Evolutionary conservation across 129 eudicot genomes (phyloP).

Genomic region (Flaveria robusta): DNA sequence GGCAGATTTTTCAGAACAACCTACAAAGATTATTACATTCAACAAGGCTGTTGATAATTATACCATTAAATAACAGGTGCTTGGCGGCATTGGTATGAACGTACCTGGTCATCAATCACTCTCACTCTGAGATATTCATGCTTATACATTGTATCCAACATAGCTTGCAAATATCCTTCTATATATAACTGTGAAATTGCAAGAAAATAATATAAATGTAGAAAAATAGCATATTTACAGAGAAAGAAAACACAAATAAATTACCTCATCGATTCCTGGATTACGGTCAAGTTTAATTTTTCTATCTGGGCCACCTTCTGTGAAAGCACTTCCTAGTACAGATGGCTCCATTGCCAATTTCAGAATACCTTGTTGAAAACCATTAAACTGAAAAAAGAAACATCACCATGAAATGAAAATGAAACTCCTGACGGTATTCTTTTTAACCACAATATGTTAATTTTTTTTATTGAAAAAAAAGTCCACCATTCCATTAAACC

Average conservation of each 20-base stretch:
- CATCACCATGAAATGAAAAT: slow-evolving; percentile 12
- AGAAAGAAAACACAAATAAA: background rate
- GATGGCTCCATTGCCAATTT: slow-evolving; percentile 99
- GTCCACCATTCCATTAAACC: slow-evolving; percentile 82
- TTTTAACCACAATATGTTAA: slow-evolving; percentile 9
- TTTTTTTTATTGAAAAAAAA: background rate
- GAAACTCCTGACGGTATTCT: background rate
- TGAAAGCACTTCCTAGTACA: slow-evolving; percentile 76
- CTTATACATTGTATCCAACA: slow-evolving; percentile 91
- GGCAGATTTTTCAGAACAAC: slow-evolving; percentile 92
- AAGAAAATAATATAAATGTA: slow-evolving; percentile 23
- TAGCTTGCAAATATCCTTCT: slow-evolving; percentile 98
- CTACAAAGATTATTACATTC: slow-evolving; percentile 37
- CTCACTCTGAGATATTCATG: slow-evolving; percentile 97
- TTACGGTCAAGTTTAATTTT: slow-evolving; percentile 87
- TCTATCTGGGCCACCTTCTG: slow-evolving; percentile 99
- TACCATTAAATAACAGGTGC: slow-evolving; percentile 11
- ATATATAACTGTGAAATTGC: slow-evolving; percentile 68
- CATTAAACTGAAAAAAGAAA: slow-evolving; percentile 52
- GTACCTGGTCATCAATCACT: slow-evolving; percentile 93
- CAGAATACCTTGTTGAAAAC: slow-evolving; percentile 91
- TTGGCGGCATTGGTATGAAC: background rate
- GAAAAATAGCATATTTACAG: background rate
- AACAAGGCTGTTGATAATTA: slow-evolving; percentile 3
- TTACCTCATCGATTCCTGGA: slow-evolving; percentile 96